These are phyloP conservation scores for Colletotrichum paranaense DNA, from an alignment of 2,329 filamentous ascomycete species.

Conservation along the genomic window DNA sequence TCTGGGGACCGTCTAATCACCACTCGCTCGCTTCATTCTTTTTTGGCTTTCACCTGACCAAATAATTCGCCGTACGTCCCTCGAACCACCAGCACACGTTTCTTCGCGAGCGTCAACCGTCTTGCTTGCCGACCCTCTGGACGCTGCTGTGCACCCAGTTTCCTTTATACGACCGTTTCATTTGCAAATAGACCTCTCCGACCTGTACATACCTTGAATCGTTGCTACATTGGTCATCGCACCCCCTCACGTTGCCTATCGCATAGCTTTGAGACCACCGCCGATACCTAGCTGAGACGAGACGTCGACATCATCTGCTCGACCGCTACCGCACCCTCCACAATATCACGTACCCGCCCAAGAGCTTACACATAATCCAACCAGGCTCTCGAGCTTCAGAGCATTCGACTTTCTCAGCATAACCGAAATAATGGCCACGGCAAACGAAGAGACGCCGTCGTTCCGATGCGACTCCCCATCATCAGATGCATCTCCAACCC, in stretches of 20 bases:
- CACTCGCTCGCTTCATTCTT: background rate
- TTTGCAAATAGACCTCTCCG: background rate
- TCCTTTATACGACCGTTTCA: background rate
- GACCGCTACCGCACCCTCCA: background rate
- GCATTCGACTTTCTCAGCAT: constrained; percentile 3
- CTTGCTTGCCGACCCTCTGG: constrained; percentile 8
- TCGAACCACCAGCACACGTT: constrained; percentile 23
- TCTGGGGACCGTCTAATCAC: background rate
- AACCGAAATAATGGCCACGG: constrained; percentile 45
- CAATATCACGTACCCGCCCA: background rate
- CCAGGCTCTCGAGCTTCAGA: background rate
- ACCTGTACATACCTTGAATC: background rate
- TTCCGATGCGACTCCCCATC: constrained; percentile 71
- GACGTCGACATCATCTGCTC: constrained; percentile 4
- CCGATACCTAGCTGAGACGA: constrained; percentile 16
- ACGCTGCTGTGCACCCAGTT: constrained; percentile 33
- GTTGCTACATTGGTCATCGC: constrained; percentile 15
- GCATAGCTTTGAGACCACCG: constrained; percentile 13
- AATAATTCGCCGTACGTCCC: constrained; percentile 14
- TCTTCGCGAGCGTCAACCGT: background rate
- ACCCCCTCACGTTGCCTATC: constrained; percentile 9
- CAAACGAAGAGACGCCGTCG: constrained; percentile 46
- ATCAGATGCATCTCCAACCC: constrained; percentile 70
- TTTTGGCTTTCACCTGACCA: constrained; percentile 2
- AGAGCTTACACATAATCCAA: background rate